A percentile compares a stretch with the other conserved stretches of the same genome.
Evolutionary conservation across 805 yeast genomes (phyloP).

Genomic region (Nakazawaea laoshanensis): DNA sequence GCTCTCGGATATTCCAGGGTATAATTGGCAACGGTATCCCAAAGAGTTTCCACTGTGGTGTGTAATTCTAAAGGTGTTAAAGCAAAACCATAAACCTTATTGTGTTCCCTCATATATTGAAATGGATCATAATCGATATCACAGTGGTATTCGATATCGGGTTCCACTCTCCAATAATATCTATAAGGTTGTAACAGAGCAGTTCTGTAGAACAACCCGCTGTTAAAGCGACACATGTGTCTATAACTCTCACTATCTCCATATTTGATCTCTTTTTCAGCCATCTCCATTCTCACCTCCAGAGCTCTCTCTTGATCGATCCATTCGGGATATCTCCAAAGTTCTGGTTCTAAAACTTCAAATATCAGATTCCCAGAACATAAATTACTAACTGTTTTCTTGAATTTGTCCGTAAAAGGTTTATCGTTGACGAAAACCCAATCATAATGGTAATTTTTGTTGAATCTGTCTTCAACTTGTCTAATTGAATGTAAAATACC

Average conservation of each 20-base stretch:
- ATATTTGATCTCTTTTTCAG: constrained; percentile 28
- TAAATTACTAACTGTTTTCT: constrained; percentile 31
- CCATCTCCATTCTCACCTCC: constrained; percentile 35
- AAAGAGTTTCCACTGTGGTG: constrained; percentile 42
- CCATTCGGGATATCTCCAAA: constrained; percentile 63
- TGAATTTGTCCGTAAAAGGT: constrained; percentile 50
- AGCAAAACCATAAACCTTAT: constrained; percentile 42
- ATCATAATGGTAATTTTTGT: constrained; percentile 52
- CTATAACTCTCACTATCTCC: constrained; percentile 46
- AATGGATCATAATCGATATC: constrained; percentile 52
- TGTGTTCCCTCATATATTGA: constrained; percentile 28
- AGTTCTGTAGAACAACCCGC: constrained; percentile 50
- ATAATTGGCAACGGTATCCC: constrained; percentile 39
- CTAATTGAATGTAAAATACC: constrained; percentile 46
- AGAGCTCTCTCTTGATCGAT: constrained; percentile 47
- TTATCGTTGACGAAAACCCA: constrained; percentile 71
- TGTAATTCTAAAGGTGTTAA: constrained; percentile 43
- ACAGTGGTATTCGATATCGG: constrained; percentile 46
- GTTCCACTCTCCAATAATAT: constrained; percentile 57
- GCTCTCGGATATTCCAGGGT: constrained; percentile 34
- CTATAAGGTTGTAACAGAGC: constrained; percentile 35
- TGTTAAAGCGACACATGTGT: constrained; percentile 69
- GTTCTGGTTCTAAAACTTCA: constrained; percentile 47
- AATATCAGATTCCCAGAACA: constrained; percentile 52
- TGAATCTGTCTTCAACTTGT: constrained; percentile 57